These are phyloP conservation scores for Leonotis leonurus DNA, from an alignment of 257 asterid species.

Conservation along the genomic window DNA sequence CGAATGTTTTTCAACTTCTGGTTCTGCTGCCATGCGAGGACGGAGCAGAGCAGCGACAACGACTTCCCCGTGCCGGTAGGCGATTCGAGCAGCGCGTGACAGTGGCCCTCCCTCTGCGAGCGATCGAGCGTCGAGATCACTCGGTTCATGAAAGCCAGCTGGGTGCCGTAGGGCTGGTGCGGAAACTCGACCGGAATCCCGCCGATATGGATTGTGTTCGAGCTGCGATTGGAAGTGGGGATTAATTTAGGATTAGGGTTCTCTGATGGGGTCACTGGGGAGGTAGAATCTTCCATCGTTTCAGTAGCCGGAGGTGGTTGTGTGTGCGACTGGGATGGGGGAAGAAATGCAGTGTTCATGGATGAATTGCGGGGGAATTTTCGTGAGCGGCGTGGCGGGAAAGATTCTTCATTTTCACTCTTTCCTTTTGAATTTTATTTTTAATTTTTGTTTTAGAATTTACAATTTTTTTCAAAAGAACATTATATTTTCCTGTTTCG, in stretches of 20 bases:
- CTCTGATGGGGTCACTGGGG: not conserved
- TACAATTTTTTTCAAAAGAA: no score
- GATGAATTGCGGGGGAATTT: not conserved
- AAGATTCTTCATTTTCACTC: not conserved
- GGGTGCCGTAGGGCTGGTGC: constrained; percentile 88
- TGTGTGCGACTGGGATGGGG: not conserved
- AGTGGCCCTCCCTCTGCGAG: constrained; percentile 56
- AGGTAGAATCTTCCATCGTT: constrained; percentile 19
- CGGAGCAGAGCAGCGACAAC: constrained; percentile 81
- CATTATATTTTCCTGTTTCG: no score
- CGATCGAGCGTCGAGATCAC: constrained; percentile 82
- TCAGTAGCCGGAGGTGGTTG: constrained; percentile 6
- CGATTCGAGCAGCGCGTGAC: constrained; percentile 90
- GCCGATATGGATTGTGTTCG: constrained; percentile 49
- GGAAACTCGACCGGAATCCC: constrained; percentile 94
- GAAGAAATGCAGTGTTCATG: not conserved
- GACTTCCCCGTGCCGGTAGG: constrained; percentile 99
- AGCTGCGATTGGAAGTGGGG: constrained; percentile 6
- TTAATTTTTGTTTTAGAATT: not conserved
- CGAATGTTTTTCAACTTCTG: constrained; percentile 34
- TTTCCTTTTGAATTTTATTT: not conserved
- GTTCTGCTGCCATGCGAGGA: constrained; percentile 85
- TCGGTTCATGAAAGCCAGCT: constrained; percentile 78
- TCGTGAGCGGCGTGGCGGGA: no score
- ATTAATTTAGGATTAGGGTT: constrained; percentile 21